A percentile compares a stretch with the other conserved stretches of the same genome.
These are phyloP conservation scores for Neurospora tetraspora DNA, from an alignment of 495 filamentous ascomycete species.

Conservation along the genomic window DNA sequence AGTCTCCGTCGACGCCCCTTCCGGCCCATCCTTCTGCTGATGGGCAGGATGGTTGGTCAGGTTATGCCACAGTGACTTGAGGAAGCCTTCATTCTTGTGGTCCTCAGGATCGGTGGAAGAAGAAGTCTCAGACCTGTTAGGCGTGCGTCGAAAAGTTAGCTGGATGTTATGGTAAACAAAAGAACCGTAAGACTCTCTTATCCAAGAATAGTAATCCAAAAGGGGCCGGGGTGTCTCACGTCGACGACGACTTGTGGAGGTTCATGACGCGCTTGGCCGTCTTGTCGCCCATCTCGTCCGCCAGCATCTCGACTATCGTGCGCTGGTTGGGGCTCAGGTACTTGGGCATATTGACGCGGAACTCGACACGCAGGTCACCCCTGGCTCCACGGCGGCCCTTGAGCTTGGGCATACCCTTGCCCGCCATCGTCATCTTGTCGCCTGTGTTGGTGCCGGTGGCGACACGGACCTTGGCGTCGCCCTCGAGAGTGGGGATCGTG, in stretches of 20 bases:
- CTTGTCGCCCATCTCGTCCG: conserved; percentile 87
- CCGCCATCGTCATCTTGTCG: conserved; percentile 74
- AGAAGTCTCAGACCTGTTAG: conserved; percentile 2
- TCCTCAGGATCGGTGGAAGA: conserved; percentile 9
- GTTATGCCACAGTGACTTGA: conserved; percentile 83
- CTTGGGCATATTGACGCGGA: conserved; percentile 91
- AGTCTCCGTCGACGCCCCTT: conserved; percentile 14
- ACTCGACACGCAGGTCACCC: conserved; percentile 89
- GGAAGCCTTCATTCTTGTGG: conserved; percentile 69
- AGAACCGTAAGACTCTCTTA: neutral
- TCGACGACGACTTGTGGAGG: conserved; percentile 20
- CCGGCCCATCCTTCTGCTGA: conserved; percentile 17
- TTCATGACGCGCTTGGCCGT: conserved; percentile 87
- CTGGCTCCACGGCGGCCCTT: conserved; percentile 38
- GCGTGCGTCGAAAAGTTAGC: neutral
- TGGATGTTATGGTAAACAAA: neutral
- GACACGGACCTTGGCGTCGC: conserved; percentile 79
- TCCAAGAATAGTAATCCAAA: neutral
- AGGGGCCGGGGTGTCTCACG: conserved; percentile 8
- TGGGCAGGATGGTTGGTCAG: conserved; percentile 65
- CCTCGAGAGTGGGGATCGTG: conserved; percentile 79
- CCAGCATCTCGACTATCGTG: conserved; percentile 85
- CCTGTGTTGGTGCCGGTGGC: conserved; percentile 85
- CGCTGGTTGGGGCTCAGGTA: conserved; percentile 82
- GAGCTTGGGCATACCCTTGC: conserved; percentile 88